Percentiles rank a stretch among this genome's conserved stretches.
These are phyloP conservation scores for Candolleomyces eurysporus DNA, from an alignment of 768 basidiomycete species.

Conservation along the genomic window DNA sequence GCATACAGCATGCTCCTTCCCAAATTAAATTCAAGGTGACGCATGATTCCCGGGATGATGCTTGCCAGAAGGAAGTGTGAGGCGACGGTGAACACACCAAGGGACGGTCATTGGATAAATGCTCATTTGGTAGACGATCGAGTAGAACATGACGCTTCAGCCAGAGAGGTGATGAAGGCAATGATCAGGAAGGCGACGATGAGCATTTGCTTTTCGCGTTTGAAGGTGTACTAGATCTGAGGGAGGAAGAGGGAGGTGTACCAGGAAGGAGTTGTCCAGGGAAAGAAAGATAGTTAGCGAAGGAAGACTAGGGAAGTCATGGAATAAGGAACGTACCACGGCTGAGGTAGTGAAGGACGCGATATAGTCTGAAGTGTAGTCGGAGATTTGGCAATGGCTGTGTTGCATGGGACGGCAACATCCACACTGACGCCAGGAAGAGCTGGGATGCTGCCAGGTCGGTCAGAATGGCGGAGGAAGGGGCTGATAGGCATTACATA, in stretches of 20 bases:
- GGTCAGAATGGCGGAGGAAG: too few relatives aligned
- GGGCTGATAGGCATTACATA: too few relatives aligned
- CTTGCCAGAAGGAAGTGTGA: conserved; percentile 46
- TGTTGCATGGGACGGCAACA: conserved; percentile 50
- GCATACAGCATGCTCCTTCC: conserved; percentile 53
- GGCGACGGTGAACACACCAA: conserved; percentile 42
- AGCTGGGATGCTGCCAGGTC: conserved; percentile 29
- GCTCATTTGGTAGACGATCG: conserved; percentile 45
- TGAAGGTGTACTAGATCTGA: conserved; percentile 56
- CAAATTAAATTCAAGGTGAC: conserved; percentile 55
- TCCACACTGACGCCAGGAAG: conserved; percentile 59
- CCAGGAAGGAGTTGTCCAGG: conserved; percentile 57
- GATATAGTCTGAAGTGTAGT: conserved; percentile 39
- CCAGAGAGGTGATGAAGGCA: conserved; percentile 32
- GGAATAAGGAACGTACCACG: conserved; percentile 31
- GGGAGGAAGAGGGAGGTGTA: conserved; percentile 16
- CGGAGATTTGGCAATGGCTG: conserved; percentile 42
- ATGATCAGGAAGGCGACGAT: conserved; percentile 45
- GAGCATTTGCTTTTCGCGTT: conserved; percentile 32
- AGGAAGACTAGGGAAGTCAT: background rate
- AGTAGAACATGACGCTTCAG: conserved; percentile 48
- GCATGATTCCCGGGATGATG: conserved; percentile 45
- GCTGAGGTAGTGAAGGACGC: conserved; percentile 43
- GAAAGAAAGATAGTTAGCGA: conserved; percentile 26
- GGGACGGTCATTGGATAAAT: conserved; percentile 46